Conservation (phyloP, 2,329 filamentous ascomycete genomes). For the Fusarium sp. region DNA sequence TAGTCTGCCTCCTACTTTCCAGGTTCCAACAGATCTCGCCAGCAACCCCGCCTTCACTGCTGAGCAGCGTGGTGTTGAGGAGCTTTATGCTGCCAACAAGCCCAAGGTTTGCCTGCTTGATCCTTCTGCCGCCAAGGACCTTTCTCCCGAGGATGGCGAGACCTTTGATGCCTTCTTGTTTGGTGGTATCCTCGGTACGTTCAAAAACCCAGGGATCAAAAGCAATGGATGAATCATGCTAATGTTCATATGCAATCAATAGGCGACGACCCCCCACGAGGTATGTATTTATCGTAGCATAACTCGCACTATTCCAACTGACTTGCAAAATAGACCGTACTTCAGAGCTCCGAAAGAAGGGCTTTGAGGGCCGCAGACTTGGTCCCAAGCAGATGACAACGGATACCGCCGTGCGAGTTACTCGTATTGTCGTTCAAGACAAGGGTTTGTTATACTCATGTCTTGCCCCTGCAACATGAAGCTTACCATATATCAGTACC, state of each 20-base stretch:
- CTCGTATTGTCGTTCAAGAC: conserved; percentile 86
- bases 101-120: conserved; percentile 88
- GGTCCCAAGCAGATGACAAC: conserved; percentile 98
- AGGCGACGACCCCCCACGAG: conserved; percentile 95
- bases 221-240: conserved; percentile 9
- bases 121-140: conserved; percentile 82
- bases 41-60: conserved; percentile 72
- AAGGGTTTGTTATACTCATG: conserved; percentile 68
- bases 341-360: conserved; percentile 93
- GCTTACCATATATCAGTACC: conserved; percentile 65
- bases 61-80: conserved; percentile 83
- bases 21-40: conserved; percentile 69
- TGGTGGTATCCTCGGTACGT: conserved; percentile 89
- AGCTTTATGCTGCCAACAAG: conserved; percentile 79
- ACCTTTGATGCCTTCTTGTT: conserved; percentile 93
- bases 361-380: conserved; percentile 86
- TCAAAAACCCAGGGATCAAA: neutral
- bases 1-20: conserved; percentile 77
- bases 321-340: conserved; percentile 76
- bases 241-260: conserved; percentile 23
- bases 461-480: neutral
- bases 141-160: conserved; percentile 84
- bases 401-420: conserved; percentile 94
- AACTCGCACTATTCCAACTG: conserved; percentile 19
- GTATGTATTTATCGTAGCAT: conserved; percentile 60